These are phyloP conservation scores for Limtongozyma cylindracea DNA, from an alignment of 805 yeast genomes.

Conservation along the genomic window DNA sequence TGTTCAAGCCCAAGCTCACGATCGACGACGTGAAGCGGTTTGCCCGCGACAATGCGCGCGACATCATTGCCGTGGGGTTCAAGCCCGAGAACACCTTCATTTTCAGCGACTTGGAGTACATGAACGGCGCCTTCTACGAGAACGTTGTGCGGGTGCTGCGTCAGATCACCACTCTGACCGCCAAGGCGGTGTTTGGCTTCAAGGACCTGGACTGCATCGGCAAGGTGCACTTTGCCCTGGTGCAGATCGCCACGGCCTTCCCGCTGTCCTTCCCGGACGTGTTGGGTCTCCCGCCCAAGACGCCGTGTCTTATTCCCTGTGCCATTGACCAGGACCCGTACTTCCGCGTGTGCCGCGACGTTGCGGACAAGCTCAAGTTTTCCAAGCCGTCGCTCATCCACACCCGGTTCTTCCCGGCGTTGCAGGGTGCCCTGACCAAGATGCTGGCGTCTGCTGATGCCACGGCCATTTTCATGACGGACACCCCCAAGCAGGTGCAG, in stretches of 20 bases:
- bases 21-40: slow-evolving; percentile 70
- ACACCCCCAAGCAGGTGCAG: slow-evolving; percentile 74
- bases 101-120: slow-evolving; percentile 76
- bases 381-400: slow-evolving; percentile 83
- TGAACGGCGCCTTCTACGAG: slow-evolving; percentile 88
- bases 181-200: slow-evolving; percentile 92
- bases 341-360: slow-evolving; percentile 93
- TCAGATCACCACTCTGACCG: slow-evolving; percentile 92
- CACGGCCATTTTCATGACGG: slow-evolving; percentile 86
- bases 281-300: slow-evolving; percentile 63
- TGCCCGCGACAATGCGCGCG: slow-evolving; percentile 69
- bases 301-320: slow-evolving; percentile 94
- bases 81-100: slow-evolving; percentile 87
- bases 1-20: slow-evolving; percentile 77
- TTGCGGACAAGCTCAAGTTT: slow-evolving; percentile 77
- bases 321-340: slow-evolving; percentile 99
- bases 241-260: slow-evolving; percentile 90
- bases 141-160: slow-evolving; percentile 81
- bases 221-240: slow-evolving; percentile 79
- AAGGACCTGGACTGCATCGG: slow-evolving; percentile 90
- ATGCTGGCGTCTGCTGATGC: slow-evolving; percentile 91
- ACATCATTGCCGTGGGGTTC: slow-evolving; percentile 84
- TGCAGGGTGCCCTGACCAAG: slow-evolving; percentile 89
- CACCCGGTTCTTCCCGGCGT: slow-evolving; percentile 91
- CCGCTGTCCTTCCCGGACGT: slow-evolving; percentile 92